A percentile compares a stretch with the other conserved stretches of the same genome.
Conservation (phyloP, 805 yeast genomes). For the Ogataea populi-albae region DNA sequence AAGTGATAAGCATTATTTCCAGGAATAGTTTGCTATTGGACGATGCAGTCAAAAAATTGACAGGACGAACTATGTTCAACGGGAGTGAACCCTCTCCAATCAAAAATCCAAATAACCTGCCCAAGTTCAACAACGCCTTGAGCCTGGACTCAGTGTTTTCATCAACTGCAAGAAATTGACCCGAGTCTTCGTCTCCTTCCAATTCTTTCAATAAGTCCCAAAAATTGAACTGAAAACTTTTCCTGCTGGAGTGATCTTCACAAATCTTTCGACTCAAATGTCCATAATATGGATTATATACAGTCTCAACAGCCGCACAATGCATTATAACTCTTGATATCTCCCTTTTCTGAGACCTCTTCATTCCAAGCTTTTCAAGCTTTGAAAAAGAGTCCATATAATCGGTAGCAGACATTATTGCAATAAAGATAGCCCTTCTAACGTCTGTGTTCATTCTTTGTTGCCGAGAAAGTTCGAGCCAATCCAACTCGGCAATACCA, state of each 20-base stretch:
- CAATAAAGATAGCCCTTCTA: conserved; percentile 88
- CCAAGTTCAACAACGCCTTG: conserved; percentile 64
- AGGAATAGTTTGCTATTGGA: conserved; percentile 63
- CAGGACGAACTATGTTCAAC: conserved; percentile 66
- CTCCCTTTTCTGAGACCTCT: conserved; percentile 78
- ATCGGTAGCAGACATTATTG: conserved; percentile 94
- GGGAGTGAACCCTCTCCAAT: conserved; percentile 73
- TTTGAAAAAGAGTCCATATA: conserved; percentile 83
- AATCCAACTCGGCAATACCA: conserved; percentile 75
- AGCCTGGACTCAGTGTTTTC: conserved; percentile 57
- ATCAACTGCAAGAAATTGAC: conserved; percentile 29
- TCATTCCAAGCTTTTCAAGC: conserved; percentile 74
- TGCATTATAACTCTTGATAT: conserved; percentile 83
- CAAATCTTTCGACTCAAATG: conserved; percentile 75
- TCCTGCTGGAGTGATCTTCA: conserved; percentile 67
- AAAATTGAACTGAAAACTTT: conserved; percentile 81
- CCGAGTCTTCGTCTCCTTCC: conserved; percentile 45
- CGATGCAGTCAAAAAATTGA: conserved; percentile 67
- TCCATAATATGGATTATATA: conserved; percentile 88
- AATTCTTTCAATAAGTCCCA: conserved; percentile 83
- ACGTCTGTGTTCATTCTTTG: conserved; percentile 96
- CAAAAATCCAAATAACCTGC: conserved; percentile 75
- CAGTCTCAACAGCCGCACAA: conserved; percentile 79
- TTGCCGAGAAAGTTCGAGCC: conserved; percentile 79
- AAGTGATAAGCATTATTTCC: conserved; percentile 68